These are phyloP conservation scores for Hygrocybe coccinea DNA, from an alignment of 768 basidiomycete genomes.

Conservation along the genomic window DNA sequence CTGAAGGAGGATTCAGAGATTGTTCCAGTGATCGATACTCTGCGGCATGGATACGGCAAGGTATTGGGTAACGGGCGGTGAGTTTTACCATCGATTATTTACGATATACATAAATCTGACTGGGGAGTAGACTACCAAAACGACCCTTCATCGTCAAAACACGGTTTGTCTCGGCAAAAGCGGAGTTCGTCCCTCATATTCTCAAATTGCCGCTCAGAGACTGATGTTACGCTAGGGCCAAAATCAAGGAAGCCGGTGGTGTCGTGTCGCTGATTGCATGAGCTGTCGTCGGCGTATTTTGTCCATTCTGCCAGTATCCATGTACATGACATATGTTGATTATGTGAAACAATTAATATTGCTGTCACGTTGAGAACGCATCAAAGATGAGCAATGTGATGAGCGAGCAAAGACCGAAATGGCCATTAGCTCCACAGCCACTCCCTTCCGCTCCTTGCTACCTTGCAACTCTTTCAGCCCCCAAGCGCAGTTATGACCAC, in stretches of 20 bases:
- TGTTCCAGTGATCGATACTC: conserved; percentile 93
- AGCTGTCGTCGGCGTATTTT: not conserved
- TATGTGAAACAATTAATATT: no score
- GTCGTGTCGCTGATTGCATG: conserved; percentile 84
- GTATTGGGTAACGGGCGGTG: conserved; percentile 91
- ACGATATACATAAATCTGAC: not conserved
- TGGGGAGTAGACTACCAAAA: conserved; percentile 61
- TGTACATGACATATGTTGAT: no score
- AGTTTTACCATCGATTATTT: conserved; percentile 32
- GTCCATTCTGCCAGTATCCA: not conserved
- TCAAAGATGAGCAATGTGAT: no score
- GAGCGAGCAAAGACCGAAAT: no score
- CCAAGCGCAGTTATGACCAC: conserved; percentile 8
- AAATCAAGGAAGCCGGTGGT: conserved; percentile 92
- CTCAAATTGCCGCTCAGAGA: not conserved
- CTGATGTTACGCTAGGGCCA: conserved; percentile 35
- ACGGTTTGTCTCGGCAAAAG: conserved; percentile 84
- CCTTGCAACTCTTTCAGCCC: conserved; percentile 3
- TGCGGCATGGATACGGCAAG: conserved; percentile 82
- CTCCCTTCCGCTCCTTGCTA: no score
- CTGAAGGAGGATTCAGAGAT: conserved; percentile 69
- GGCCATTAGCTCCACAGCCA: no score
- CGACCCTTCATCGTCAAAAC: conserved; percentile 98
- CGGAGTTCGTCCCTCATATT: conserved; percentile 51
- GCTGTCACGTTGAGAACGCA: no score